Evolutionary conservation across 2,329 filamentous ascomycete species (phyloP).

Genomic region (Diaporthe nobilis): DNA sequence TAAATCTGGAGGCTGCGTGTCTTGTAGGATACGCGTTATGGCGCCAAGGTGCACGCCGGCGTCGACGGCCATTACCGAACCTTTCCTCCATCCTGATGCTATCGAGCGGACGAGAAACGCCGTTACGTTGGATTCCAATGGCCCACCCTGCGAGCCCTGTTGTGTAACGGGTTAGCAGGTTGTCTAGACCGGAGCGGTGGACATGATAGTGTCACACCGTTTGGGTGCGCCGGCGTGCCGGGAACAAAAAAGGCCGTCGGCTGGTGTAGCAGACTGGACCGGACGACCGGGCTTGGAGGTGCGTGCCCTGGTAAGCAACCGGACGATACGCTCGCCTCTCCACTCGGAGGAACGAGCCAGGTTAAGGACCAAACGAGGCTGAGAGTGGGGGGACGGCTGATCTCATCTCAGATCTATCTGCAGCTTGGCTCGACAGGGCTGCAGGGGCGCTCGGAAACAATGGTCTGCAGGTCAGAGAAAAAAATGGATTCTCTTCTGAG

Average conservation of each 20-base stretch:
- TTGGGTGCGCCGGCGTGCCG: conserved; percentile 1
- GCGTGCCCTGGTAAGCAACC: background rate
- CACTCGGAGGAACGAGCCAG: conserved; percentile 29
- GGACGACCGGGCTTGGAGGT: background rate
- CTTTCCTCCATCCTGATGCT: conserved; percentile 82
- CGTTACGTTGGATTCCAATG: conserved; percentile 90
- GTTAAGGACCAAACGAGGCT: conserved; percentile 34
- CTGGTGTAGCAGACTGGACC: conserved; percentile 9
- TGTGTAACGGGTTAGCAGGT: conserved; percentile 47
- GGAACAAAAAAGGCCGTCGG: background rate
- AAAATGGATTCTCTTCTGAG: conserved; percentile 33
- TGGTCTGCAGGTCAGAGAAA: conserved; percentile 11
- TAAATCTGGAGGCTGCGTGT: conserved; percentile 58
- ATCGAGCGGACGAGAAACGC: conserved; percentile 90
- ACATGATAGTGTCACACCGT: conserved; percentile 25
- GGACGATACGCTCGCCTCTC: conserved; percentile 8
- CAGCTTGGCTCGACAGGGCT: conserved; percentile 22
- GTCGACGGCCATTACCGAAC: conserved; percentile 92
- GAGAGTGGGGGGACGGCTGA: conserved; percentile 37
- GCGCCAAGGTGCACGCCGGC: conserved; percentile 90
- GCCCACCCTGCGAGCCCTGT: conserved; percentile 91
- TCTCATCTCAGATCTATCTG: conserved; percentile 37
- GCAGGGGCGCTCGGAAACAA: conserved; percentile 34
- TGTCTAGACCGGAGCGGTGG: conserved; percentile 34
- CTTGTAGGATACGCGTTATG: conserved; percentile 83